Evolutionary conservation across 208 protist genomes (phyloP), one percentile per base, ranked within the genome.

Genomic region (Vickermania spadyakhi): DNA sequence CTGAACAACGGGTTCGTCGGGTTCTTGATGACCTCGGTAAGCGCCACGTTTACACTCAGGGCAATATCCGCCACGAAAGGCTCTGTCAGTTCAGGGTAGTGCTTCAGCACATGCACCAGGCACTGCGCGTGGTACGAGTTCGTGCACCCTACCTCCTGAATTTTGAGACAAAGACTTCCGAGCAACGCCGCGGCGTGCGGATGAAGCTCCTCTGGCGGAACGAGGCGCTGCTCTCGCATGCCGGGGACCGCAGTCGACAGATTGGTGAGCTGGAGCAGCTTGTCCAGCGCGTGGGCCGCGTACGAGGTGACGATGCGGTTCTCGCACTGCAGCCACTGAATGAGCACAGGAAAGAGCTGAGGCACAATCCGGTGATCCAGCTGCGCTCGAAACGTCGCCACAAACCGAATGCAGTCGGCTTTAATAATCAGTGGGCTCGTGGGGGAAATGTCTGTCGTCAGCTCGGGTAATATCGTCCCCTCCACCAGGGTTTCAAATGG

Each of bases 381-480:
- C 49, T 97, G 91, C 25, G 76, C 64, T n/a, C 98, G 80, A 73
- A 99, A 99, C 7, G 86, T 87, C 3, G 81, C 80, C 2, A 98
- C 57, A 63, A 97, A 98, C 45, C 97, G 97, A 28, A 99, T 68
- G 61, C 92, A 93, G 68, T 97, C 97, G 3, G 97, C 96, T 66
- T 96, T 92, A 51, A 99, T 73, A 27, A 99, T 84, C 13, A 72
- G 71, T 13, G 86, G 78, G 49, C 72, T 81, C 22, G 73, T 68
- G 54, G 30, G 49, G 18, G 81, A 83, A 2, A 73, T 54, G 25
- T 54, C 60, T 0, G 68, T 73, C 4, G 62, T 66, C 22, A 99
- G 56, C 64, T 98, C 96, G 2, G 93, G 80, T 18, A 98, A 56
- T 36, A 99, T 86, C 26, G 84, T 70, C 3, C 50, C 54, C 23